A percentile compares a stretch with the other conserved stretches of the same genome.
Evolutionary conservation across 2,329 filamentous ascomycete genomes (phyloP).

Genomic region (Verticillium klebahnii): DNA sequence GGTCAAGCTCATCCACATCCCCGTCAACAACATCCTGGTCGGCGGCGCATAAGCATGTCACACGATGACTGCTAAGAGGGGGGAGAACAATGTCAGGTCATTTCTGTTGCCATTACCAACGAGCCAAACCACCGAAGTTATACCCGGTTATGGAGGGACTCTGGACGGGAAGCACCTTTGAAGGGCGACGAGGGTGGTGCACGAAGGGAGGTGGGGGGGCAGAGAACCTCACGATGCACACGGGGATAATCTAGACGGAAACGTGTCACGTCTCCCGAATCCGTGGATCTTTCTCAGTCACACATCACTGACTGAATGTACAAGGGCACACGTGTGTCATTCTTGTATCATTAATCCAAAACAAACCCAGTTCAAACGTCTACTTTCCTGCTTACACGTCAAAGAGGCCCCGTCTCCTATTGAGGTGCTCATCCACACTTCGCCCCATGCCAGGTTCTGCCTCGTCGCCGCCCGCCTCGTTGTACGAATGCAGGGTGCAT

Average conservation of each 20-base stretch:
- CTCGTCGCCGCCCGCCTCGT: slow-evolving; percentile 63
- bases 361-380: not conserved
- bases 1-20: slow-evolving; percentile 48
- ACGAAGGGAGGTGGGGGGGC: not conserved
- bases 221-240: not conserved
- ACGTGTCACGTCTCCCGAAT: not conserved
- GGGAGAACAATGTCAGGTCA: not conserved
- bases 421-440: slow-evolving; percentile 57
- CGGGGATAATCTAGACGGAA: not conserved
- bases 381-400: not conserved
- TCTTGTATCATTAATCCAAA: not conserved
- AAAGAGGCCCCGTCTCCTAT: slow-evolving; percentile 26
- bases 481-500: slow-evolving; percentile 74
- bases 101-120: not conserved
- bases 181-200: not conserved
- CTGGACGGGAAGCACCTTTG: not conserved
- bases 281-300: not conserved
- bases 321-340: not conserved
- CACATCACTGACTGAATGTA: not conserved
- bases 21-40: slow-evolving; percentile 66
- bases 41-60: slow-evolving; percentile 50
- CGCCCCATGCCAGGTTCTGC: slow-evolving; percentile 53
- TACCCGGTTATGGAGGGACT: not conserved
- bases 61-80: not conserved
- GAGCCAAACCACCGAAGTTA: not conserved